A percentile compares a stretch with the other conserved stretches of the same genome.
Conservation (phyloP, 176 grass and related monocot species). For the Rhynchospora breviuscula region DNA sequence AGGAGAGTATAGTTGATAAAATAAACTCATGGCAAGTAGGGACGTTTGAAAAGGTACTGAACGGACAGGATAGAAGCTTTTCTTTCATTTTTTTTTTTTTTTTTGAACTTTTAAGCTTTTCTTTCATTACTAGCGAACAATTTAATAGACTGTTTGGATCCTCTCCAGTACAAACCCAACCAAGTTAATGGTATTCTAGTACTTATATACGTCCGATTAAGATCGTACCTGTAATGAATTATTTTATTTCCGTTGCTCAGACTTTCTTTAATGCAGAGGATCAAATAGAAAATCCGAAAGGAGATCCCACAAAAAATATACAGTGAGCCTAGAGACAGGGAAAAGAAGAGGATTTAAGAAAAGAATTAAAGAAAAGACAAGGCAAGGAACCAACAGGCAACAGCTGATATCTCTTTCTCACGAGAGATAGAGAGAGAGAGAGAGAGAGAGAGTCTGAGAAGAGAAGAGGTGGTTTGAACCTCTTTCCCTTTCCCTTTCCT, state of each 20-base stretch:
- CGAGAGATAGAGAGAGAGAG: background rate
- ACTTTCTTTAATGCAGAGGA: background rate
- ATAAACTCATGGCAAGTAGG: background rate
- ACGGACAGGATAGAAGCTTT: background rate
- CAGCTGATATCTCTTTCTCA: background rate
- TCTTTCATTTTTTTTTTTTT: no score
- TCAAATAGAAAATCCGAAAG: background rate
- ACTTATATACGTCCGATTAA: background rate
- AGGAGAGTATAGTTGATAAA: background rate
- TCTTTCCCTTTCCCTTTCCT: background rate
- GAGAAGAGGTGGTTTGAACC: background rate
- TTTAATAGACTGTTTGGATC: background rate
- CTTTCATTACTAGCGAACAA: background rate
- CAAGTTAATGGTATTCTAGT: background rate
- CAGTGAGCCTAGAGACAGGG: background rate
- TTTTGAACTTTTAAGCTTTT: background rate
- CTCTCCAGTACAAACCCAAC: background rate
- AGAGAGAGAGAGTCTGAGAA: background rate
- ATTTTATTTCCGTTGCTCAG: background rate
- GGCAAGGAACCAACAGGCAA: background rate
- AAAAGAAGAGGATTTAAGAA: slow-evolving; percentile 13
- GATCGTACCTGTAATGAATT: background rate
- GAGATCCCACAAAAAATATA: background rate
- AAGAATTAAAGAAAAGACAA: slow-evolving; percentile 26
- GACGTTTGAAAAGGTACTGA: background rate